Percentiles rank a stretch among this genome's conserved stretches.
phyloP scores from a whole-genome alignment of 73 alveolate genomes.

The Paramecium octaurelia region DNA sequence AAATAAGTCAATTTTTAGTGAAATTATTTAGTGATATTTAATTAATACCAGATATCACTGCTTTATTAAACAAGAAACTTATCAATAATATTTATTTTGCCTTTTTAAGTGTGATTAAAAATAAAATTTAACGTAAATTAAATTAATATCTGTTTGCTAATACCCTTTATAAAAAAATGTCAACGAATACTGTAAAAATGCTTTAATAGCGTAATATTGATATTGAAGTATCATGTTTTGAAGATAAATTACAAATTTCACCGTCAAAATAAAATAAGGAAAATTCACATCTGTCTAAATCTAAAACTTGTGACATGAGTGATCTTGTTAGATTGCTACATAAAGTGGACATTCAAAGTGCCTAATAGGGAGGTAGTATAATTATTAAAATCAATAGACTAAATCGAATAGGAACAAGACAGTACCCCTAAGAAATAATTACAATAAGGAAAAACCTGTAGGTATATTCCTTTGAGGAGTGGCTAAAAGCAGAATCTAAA shows the following conservation, averaged over 20 bases:
- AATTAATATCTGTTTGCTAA: conserved; percentile 6
- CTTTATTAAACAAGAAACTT: background rate
- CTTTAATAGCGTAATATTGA: background rate
- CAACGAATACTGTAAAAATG: conserved; percentile 1
- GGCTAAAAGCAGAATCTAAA: background rate
- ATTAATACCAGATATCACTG: background rate
- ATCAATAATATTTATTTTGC: background rate
- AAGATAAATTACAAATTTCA: background rate
- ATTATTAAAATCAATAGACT: background rate
- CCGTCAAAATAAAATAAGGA: conserved; percentile 46
- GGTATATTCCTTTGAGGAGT: conserved; percentile 35
- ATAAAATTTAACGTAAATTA: conserved; percentile 15
- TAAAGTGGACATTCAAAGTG: background rate
- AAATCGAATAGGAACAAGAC: background rate
- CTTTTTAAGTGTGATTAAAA: background rate
- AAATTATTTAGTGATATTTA: background rate
- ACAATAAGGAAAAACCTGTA: conserved; percentile 14
- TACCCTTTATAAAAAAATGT: background rate
- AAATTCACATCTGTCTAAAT: background rate
- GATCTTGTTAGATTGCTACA: background rate
- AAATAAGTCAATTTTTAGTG: background rate
- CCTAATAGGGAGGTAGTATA: background rate
- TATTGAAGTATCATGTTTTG: background rate
- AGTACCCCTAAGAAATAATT: background rate
- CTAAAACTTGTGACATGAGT: background rate